Evolutionary conservation across 2,329 filamentous ascomycete genomes (phyloP), one percentile per base, ranked within the genome.

Genomic region (Aspergillus latus): DNA sequence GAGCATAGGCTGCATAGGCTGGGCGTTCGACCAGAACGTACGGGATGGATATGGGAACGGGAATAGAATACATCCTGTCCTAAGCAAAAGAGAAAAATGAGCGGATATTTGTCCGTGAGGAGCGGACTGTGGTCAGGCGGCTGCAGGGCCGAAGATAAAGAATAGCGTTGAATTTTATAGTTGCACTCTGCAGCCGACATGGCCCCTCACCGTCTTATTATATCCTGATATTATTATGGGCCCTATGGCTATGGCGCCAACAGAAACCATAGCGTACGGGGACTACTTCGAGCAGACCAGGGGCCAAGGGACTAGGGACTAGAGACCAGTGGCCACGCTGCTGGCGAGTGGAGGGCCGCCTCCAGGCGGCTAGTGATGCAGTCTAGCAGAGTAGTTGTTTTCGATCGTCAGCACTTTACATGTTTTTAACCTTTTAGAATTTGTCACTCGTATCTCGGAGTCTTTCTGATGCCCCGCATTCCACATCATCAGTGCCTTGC

Each of bases 281-380:
- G 26, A 28, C 26, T 28, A 28, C 26, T 28, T 28, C 26, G 26
- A 28, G 26, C 26, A 28, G 26, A 28, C 26, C 26, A 28, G 26
- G 26, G 26, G 26, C 26, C 26, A n/a, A 13, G 9, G 32, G 2
- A 34, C 32, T 34, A 34, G n/a, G 6, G 28, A 43, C 39, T 29
- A 39, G 50, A n/a, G 26, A 28, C 13, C 50, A 21, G 15, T 36
- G 30, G 7, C 30, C 55, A 49, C 45, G 37, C 39, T 46, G 37
- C 55, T 39, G 45, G 45, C 46, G 39, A 53, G 55, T 57, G 49
- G 49, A 51, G 44, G n/a, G 36, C 43, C 37, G 43, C 36, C 32
- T 54, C 37, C 26, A 37, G 49, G 52, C 39, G 46, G 52, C 52
- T 54, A 54, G 52, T 44, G 30, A 36, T 39, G 40, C 40, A 26